These are phyloP conservation scores for Mycena floridula DNA, from an alignment of 768 basidiomycete genomes.

Conservation along the genomic window DNA sequence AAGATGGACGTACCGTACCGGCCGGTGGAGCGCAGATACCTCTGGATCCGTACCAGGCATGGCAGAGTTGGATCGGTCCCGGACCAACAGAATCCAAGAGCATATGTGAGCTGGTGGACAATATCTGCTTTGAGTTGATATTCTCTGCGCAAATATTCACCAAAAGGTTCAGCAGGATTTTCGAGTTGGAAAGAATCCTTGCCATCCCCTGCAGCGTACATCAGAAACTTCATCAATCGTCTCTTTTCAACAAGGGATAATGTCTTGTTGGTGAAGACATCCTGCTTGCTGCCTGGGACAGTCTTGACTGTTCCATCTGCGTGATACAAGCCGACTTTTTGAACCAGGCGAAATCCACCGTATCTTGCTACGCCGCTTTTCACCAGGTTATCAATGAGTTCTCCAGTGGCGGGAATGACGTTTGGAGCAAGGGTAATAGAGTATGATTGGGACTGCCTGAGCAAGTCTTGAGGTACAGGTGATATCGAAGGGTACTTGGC, in stretches of 20 bases:
- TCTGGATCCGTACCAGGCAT: constrained; percentile 63
- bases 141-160: constrained; percentile 52
- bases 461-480: constrained; percentile 33
- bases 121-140: constrained; percentile 61
- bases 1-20: constrained; percentile 76
- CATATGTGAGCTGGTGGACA: constrained; percentile 61
- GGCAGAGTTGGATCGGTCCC: constrained; percentile 56
- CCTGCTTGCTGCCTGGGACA: constrained; percentile 90
- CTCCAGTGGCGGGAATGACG: constrained; percentile 73
- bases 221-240: constrained; percentile 86
- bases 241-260: constrained; percentile 82
- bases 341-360: constrained; percentile 84
- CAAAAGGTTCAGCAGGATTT: constrained; percentile 51
- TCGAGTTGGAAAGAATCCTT: constrained; percentile 55
- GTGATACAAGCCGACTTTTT: constrained; percentile 57
- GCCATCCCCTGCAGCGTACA: constrained; percentile 74
- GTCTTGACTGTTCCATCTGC: constrained; percentile 38
- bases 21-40: constrained; percentile 73
- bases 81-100: constrained; percentile 66
- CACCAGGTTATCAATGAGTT: constrained; percentile 73
- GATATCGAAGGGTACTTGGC: constrained; percentile 58
- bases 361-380: constrained; percentile 84
- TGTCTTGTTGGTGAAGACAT: constrained; percentile 80
- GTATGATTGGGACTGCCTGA: constrained; percentile 66
- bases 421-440: constrained; percentile 82